These are phyloP conservation scores for Epichloe bromicola DNA, from an alignment of 2,329 filamentous ascomycete species.

Conservation along the genomic window DNA sequence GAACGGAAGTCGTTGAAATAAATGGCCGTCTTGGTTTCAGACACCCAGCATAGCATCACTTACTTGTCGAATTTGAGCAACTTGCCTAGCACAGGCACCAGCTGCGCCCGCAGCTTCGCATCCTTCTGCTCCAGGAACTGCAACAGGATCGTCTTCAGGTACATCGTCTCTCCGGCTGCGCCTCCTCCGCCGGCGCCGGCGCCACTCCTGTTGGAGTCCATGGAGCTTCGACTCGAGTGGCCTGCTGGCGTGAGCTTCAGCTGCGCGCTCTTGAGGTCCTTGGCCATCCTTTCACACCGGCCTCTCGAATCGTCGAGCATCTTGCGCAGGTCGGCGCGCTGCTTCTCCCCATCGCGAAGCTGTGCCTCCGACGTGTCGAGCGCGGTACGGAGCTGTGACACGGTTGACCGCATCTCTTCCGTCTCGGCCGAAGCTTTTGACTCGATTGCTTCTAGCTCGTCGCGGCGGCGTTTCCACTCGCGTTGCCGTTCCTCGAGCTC, in stretches of 20 bases:
- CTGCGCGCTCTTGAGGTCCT: conserved; percentile 44
- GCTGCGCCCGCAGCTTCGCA: conserved; percentile 58
- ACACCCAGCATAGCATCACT: conserved; percentile 18
- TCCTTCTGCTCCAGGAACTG: conserved; percentile 76
- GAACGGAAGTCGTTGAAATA: too few relatives aligned
- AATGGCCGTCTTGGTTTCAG: too few relatives aligned
- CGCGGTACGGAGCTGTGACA: conserved; percentile 63
- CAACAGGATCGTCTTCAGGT: conserved; percentile 68
- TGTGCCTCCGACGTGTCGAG: conserved; percentile 82
- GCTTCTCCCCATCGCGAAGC: conserved; percentile 69
- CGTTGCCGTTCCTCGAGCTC: conserved; percentile 61
- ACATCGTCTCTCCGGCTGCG: conserved; percentile 39
- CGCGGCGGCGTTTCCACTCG: conserved; percentile 59
- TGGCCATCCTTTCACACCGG: conserved; percentile 68
- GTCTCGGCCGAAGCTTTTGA: conserved; percentile 60
- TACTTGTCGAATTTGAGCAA: conserved; percentile 66
- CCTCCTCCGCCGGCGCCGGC: conserved; percentile 10
- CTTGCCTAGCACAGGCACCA: conserved; percentile 67
- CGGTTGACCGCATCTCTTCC: conserved; percentile 61
- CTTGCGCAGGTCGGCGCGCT: conserved; percentile 61
- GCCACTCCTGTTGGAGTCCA: conserved; percentile 25
- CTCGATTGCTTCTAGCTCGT: conserved; percentile 61
- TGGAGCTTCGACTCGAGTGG: conserved; percentile 30
- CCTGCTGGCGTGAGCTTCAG: conserved; percentile 28
- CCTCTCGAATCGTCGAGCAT: conserved; percentile 66